These are phyloP conservation scores for Botrytis fabae DNA, from an alignment of 2,329 filamentous ascomycete species.

Conservation along the genomic window DNA sequence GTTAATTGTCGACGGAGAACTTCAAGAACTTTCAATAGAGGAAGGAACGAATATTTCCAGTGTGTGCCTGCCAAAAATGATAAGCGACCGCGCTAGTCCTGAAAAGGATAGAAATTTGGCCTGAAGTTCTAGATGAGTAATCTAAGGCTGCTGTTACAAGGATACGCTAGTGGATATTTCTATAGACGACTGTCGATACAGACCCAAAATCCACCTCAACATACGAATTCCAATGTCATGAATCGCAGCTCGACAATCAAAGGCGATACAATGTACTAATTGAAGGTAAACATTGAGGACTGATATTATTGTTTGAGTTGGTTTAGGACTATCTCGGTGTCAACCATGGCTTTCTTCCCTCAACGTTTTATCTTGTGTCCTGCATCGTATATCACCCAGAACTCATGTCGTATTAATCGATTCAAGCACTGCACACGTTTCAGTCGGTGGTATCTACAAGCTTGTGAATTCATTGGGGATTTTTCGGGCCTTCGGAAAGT, in stretches of 20 bases:
- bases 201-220: background rate
- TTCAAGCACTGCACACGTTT: background rate
- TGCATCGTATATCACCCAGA: background rate
- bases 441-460: conserved; percentile 4
- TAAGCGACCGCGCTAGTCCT: too few relatives aligned
- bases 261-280: background rate
- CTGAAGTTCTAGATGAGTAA: background rate
- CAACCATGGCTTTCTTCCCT: background rate
- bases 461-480: background rate
- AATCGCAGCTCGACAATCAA: background rate
- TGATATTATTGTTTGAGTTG: background rate
- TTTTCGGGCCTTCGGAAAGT: conserved; percentile 11
- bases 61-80: too few relatives aligned
- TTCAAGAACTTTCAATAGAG: too few relatives aligned
- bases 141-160: background rate
- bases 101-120: too few relatives aligned
- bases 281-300: background rate
- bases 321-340: conserved; percentile 7
- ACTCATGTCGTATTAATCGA: background rate
- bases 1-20: conserved; percentile 11
- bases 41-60: too few relatives aligned
- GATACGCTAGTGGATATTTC: conserved; percentile 20
- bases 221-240: conserved; percentile 1
- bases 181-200: conserved; percentile 17
- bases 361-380: conserved; percentile 1